These are phyloP conservation scores for Musa troglodytarum DNA, from an alignment of 176 grass and related monocot genomes.

Conservation along the genomic window DNA sequence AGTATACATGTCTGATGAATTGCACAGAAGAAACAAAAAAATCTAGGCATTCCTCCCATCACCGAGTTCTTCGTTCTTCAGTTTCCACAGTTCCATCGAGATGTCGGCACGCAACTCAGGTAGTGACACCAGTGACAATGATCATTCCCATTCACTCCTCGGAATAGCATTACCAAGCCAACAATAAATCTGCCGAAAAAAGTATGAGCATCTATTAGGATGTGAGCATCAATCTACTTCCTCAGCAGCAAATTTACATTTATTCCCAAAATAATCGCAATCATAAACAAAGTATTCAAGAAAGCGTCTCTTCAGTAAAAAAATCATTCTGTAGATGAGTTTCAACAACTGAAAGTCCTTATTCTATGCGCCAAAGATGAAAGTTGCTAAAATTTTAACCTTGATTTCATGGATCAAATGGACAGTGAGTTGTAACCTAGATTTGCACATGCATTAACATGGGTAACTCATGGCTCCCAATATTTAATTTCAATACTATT, in stretches of 20 bases:
- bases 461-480: too few relatives aligned
- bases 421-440: not conserved
- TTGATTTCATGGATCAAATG: not conserved
- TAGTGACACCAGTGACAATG: slow-evolving; percentile 88
- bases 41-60: not conserved
- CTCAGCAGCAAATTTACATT: not conserved
- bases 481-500: too few relatives aligned
- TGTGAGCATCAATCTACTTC: not conserved
- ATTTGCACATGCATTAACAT: not conserved
- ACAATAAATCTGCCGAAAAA: slow-evolving; percentile 38
- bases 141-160: slow-evolving; percentile 68
- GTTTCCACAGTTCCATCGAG: slow-evolving; percentile 67
- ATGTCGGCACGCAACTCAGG: slow-evolving; percentile 83
- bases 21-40: not conserved
- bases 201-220: not conserved
- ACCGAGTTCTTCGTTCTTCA: slow-evolving; percentile 19
- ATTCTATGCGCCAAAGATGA: not conserved
- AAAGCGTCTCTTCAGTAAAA: not conserved
- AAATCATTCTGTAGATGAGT: too few relatives aligned
- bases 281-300: not conserved
- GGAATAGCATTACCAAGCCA: slow-evolving; percentile 71
- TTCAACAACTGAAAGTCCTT: too few relatives aligned
- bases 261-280: too few relatives aligned
- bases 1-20: not conserved
- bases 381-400: not conserved